These are phyloP conservation scores for Vachellia collinsii DNA, from an alignment of 306 rosid species.

Conservation along the genomic window DNA sequence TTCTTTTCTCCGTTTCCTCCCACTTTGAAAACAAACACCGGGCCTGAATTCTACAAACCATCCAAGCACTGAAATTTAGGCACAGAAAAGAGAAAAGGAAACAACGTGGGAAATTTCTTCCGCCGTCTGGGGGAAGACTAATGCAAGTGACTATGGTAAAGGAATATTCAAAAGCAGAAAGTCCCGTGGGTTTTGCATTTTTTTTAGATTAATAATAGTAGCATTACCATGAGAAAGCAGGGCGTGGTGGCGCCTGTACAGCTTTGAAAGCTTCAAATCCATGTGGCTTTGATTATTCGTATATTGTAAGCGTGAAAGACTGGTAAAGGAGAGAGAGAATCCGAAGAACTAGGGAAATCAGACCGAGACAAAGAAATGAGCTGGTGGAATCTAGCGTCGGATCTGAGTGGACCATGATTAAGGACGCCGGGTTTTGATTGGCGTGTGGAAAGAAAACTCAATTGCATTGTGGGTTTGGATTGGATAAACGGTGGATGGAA, in stretches of 20 bases:
- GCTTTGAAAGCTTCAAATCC: conserved; percentile 41
- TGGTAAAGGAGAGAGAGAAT: background rate
- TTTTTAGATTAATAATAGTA: background rate
- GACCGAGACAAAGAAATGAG: background rate
- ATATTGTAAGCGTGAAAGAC: background rate
- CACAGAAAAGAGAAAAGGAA: background rate
- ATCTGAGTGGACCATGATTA: background rate
- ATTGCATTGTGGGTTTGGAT: background rate
- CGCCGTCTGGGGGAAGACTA: background rate
- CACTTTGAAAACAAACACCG: background rate
- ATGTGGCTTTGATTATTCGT: conserved; percentile 27
- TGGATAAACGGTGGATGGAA: background rate
- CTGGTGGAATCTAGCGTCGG: background rate
- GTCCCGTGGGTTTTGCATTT: background rate
- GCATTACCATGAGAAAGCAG: conserved; percentile 22
- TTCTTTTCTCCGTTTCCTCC: conserved; percentile 21
- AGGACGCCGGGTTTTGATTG: background rate
- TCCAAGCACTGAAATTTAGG: conserved; percentile 22
- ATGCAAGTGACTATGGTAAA: background rate
- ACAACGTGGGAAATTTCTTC: background rate
- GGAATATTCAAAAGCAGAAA: background rate
- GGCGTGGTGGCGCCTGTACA: conserved; percentile 21
- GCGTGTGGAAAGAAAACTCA: background rate
- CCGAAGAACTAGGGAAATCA: background rate
- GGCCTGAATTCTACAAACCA: conserved; percentile 39